phyloP scores from a whole-genome alignment of 23 red algal species.

The Gracilariopsis chorda region DNA sequence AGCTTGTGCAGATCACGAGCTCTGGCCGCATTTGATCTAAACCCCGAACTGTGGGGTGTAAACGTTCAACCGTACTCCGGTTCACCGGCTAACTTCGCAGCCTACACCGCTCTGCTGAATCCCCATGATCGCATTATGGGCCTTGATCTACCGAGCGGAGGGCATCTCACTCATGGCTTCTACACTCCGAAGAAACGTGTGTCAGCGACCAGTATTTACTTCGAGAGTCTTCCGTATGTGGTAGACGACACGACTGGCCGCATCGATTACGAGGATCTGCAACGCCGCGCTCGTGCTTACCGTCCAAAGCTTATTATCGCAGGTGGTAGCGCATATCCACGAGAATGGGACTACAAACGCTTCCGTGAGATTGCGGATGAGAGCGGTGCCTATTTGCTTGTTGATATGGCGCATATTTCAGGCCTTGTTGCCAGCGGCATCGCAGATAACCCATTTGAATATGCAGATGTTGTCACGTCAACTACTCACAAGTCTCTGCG shows the following conservation, averaged over 20 bases:
- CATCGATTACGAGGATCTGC: conserved; percentile 88
- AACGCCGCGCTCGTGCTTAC: conserved; percentile 63
- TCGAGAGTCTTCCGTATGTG: conserved; percentile 96
- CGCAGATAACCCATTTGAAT: conserved; percentile 78
- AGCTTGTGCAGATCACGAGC: conserved; percentile 71
- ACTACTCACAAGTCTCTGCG: conserved; percentile 98
- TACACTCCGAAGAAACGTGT: conserved; percentile 90
- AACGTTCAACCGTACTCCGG: conserved; percentile 98
- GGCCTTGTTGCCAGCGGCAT: conserved; percentile 88
- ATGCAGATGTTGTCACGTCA: conserved; percentile 88
- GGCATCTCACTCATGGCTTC: conserved; percentile 97
- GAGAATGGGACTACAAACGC: conserved; percentile 93
- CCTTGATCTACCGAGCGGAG: conserved; percentile 89
- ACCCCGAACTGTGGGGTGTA: conserved; percentile 80
- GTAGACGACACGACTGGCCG: conserved; percentile 85
- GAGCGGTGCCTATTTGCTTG: conserved; percentile 78
- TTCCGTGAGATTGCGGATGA: conserved; percentile 85
- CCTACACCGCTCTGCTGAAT: conserved; percentile 83
- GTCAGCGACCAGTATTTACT: conserved; percentile 95
- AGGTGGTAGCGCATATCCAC: conserved; percentile 89
- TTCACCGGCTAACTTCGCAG: conserved; percentile 97
- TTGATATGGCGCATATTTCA: conserved; percentile 98
- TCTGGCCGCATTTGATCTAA: conserved; percentile 76
- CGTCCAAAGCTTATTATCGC: conserved; percentile 86
- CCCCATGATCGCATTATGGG: conserved; percentile 98